These are phyloP conservation scores for Auriculariales sp. DNA, from an alignment of 768 basidiomycete genomes.

Conservation along the genomic window DNA sequence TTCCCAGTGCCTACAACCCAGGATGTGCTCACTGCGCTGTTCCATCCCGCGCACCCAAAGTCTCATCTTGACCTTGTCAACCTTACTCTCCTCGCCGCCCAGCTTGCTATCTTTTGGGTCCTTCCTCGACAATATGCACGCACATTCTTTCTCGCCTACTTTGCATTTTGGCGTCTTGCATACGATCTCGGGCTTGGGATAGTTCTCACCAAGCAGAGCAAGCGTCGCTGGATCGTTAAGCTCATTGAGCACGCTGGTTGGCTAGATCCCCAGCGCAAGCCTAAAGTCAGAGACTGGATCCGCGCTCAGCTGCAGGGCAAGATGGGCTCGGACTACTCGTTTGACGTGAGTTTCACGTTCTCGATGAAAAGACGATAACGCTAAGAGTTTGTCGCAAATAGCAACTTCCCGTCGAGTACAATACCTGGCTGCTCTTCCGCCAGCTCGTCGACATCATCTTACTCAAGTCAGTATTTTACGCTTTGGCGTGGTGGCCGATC, in stretches of 20 bases:
- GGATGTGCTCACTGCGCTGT: conserved; percentile 73
- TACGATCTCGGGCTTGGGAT: conserved; percentile 92
- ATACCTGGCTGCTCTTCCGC: conserved; percentile 91
- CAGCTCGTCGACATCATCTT: conserved; percentile 94
- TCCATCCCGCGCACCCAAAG: conserved; percentile 71
- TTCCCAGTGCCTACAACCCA: conserved; percentile 89
- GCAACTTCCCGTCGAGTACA: conserved; percentile 88
- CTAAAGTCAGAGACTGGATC: conserved; percentile 67
- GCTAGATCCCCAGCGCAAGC: conserved; percentile 63
- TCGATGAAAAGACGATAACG: conserved; percentile 3
- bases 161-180: conserved; percentile 81
- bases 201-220: conserved; percentile 90
- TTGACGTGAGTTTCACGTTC: conserved; percentile 48
- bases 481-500: not conserved
- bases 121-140: conserved; percentile 42
- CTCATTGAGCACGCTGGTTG: conserved; percentile 68
- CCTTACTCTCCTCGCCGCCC: conserved; percentile 60
- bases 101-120: conserved; percentile 55
- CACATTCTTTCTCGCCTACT: conserved; percentile 76
- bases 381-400: conserved; percentile 16
- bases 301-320: conserved; percentile 73
- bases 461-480: conserved; percentile 54
- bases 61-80: conserved; percentile 82
- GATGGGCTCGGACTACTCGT: conserved; percentile 90
- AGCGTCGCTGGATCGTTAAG: conserved; percentile 84